phyloP scores from a whole-genome alignment of 225 moss, liverwort and hornwort genomes.

The Marchantia paleacea region DNA sequence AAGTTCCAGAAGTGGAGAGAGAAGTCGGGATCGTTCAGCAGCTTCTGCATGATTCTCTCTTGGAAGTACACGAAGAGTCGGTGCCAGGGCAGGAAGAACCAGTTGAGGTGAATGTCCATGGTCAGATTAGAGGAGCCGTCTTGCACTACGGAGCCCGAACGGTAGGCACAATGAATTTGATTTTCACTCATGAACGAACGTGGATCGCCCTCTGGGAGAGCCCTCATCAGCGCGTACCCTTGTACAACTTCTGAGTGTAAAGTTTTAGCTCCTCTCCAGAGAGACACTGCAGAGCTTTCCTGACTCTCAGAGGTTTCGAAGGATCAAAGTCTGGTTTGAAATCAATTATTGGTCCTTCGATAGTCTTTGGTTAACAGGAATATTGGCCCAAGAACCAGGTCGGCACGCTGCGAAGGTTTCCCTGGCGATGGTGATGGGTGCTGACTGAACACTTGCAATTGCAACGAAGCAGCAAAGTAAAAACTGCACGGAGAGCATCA shows the following conservation, averaged over 20 bases:
- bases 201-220: slow-evolving; percentile 41
- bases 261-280: not conserved
- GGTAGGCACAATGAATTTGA: slow-evolving; percentile 48
- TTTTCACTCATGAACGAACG: slow-evolving; percentile 34
- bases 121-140: slow-evolving; percentile 5
- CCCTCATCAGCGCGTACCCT: slow-evolving; percentile 35
- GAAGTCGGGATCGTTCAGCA: slow-evolving; percentile 46
- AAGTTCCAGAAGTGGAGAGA: slow-evolving; percentile 54
- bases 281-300: not conserved
- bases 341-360: not conserved
- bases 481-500: too few relatives aligned
- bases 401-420: too few relatives aligned
- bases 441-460: too few relatives aligned
- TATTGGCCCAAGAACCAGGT: too few relatives aligned
- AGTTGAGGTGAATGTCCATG: slow-evolving; percentile 48
- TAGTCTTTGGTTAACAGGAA: not conserved
- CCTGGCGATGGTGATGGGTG: too few relatives aligned
- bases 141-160: slow-evolving; percentile 44
- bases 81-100: slow-evolving; percentile 55
- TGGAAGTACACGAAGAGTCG: slow-evolving; percentile 47
- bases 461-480: too few relatives aligned
- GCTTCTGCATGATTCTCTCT: slow-evolving; percentile 46
- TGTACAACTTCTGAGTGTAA: slow-evolving; percentile 47
- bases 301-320: not conserved
- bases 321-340: not conserved